phyloP scores from a whole-genome alignment of 495 filamentous ascomycete species.

The Neohortaea acidophila region DNA sequence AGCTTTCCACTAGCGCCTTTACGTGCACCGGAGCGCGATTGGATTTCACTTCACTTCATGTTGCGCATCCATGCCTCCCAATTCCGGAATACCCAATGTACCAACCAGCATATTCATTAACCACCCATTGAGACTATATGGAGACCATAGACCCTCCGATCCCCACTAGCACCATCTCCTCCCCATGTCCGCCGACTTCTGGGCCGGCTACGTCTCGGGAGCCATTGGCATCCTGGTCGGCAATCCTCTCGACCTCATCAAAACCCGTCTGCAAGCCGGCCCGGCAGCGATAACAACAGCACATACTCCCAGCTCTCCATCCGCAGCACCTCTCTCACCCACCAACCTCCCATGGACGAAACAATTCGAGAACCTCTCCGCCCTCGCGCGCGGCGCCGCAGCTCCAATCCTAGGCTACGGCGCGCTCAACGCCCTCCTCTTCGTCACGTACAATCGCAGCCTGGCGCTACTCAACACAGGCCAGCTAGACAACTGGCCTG shows the following conservation, averaged over 20 bases:
- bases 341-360: background rate
- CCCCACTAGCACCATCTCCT: no score
- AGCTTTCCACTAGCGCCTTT: no score
- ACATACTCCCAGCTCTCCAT: background rate
- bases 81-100: no score
- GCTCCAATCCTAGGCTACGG: conserved; percentile 79
- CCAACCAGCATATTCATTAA: no score
- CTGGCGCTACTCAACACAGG: conserved; percentile 38
- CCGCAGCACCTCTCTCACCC: background rate
- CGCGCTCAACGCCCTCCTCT: conserved; percentile 75
- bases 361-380: conserved; percentile 1
- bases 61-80: no score
- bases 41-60: no score
- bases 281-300: background rate
- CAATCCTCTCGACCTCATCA: conserved; percentile 75
- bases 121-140: no score
- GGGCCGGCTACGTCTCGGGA: conserved; percentile 73
- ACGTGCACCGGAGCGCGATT: no score
- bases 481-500: conserved; percentile 17
- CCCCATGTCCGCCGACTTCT: conserved; percentile 83
- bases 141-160: no score
- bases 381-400: conserved; percentile 42
- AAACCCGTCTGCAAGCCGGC: conserved; percentile 64
- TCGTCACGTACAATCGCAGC: conserved; percentile 69
- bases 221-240: conserved; percentile 71